Base-by-base conservation (phyloP, 2,329 filamentous ascomycete genomes). In the Akanthomyces lecanii region DNA sequence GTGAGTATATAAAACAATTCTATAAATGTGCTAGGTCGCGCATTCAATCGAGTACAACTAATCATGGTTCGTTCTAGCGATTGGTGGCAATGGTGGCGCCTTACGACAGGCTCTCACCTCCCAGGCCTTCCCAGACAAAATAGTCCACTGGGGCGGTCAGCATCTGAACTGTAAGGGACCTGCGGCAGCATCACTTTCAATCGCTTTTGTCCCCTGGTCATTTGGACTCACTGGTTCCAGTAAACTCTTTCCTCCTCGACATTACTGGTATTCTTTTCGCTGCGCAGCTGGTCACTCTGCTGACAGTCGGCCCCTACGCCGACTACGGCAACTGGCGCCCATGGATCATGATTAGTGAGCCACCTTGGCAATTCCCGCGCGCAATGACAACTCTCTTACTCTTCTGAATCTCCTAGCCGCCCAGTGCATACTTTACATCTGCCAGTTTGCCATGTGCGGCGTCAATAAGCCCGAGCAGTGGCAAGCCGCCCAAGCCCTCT, bases 321-420 rank as follows among this genome's bases (percentile, higher is more conserved):
- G 67, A 69, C 62, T 69, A 67, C 36, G 67, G 67, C 44, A 66
- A 66, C 53, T 68, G 67, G 66, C 66, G 67, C 1, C 67, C 66
- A 12, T 67, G 64, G 63, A 69, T 69, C 62, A 66, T 69, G 64
- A 68, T 69, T 61, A 63, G 64, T 66, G 47, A 40, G 56, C 51
- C 7, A 11, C 23, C n/a, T 40, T 40, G 38, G 16, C 38, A 40
- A 16, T 3, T 16, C 1, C 12, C 38, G 12, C 38, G 38, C 38
- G 3, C 38, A 40, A 11, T 11, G 8, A 7, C 33, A 36, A 36
- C 2, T 11, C 8, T 8, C 33, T 36, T 3, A 36, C 10, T 36
- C 33, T 36, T 36, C 10, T 40, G 38, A 36, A 16, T 18, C 11
- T 18, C 16, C 16, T n/a, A 65, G 65, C 53, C 44, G 62, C 55